These are phyloP conservation scores for Vairimorpha necatrix DNA, from an alignment of 371 early-diverging fungal species.

Conservation along the genomic window DNA sequence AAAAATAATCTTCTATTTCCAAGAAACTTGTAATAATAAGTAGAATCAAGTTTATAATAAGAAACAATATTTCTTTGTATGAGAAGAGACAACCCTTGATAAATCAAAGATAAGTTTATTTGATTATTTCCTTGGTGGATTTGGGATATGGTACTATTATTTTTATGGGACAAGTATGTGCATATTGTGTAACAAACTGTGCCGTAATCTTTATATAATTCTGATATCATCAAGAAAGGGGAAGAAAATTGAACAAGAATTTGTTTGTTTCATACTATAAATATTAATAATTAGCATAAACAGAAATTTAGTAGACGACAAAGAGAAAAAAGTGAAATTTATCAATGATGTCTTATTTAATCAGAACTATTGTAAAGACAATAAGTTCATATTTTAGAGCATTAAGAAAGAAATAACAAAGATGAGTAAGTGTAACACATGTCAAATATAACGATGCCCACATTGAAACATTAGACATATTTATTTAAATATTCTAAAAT, in stretches of 20 bases:
- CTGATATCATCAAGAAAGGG: not conserved
- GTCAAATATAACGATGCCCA: too few species aligned
- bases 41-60: conserved; percentile 38
- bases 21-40: conserved; percentile 16
- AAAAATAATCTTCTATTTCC: conserved; percentile 29
- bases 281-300: too few species aligned
- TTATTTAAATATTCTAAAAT: too few species aligned
- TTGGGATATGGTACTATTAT: conserved; percentile 13
- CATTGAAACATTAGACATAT: too few species aligned
- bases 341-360: too few species aligned
- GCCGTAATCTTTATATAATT: conserved; percentile 47
- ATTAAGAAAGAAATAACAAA: not conserved
- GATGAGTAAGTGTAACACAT: too few species aligned
- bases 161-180: conserved; percentile 27
- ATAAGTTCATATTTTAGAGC: too few species aligned
- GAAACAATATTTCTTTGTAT: conserved; percentile 48
- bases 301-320: too few species aligned
- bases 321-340: too few species aligned
- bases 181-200: conserved; percentile 35
- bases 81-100: conserved; percentile 40
- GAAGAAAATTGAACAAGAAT: not conserved
- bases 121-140: not conserved
- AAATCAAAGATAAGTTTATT: not conserved
- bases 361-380: too few species aligned
- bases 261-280: too few species aligned